Evolutionary conservation across 1,284 basidiomycete species (phyloP).

Genomic region (Sanguinoderma infundibulare): DNA sequence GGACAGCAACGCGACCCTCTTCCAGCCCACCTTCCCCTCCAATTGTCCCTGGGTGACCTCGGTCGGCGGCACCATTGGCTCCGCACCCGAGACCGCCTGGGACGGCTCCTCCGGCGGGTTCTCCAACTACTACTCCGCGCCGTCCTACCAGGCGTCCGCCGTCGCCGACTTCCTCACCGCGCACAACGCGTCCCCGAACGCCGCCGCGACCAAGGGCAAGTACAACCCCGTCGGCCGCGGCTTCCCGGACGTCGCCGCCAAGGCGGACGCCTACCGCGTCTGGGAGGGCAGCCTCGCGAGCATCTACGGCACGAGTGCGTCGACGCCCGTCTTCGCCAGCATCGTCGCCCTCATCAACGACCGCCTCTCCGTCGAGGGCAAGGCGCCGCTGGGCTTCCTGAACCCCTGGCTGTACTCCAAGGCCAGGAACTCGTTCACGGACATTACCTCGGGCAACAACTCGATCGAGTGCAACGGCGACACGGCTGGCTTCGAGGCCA

Average conservation of each 20-base stretch:
- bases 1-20: constrained; percentile 50
- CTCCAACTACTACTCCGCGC: constrained; percentile 47
- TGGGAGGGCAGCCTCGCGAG: constrained; percentile 39
- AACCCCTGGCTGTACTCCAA: constrained; percentile 46
- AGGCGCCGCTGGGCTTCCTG: constrained; percentile 47
- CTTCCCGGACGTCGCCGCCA: constrained; percentile 38
- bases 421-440: constrained; percentile 25
- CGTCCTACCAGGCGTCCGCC: constrained; percentile 41
- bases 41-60: constrained; percentile 61
- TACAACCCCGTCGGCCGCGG: constrained; percentile 35
- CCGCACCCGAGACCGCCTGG: constrained; percentile 53
- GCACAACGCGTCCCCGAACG: constrained; percentile 33
- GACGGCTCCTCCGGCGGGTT: constrained; percentile 64
- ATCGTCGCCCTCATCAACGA: constrained; percentile 63
- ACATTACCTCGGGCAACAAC: constrained; percentile 29
- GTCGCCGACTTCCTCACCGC: constrained; percentile 35
- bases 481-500: constrained; percentile 47
- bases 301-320: constrained; percentile 54
- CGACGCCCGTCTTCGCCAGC: constrained; percentile 55
- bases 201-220: constrained; percentile 28
- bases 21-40: constrained; percentile 73
- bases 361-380: constrained; percentile 44
- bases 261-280: constrained; percentile 33
- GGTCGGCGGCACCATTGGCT: constrained; percentile 55
- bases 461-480: constrained; percentile 34